These are phyloP conservation scores for Boechera retrofracta DNA, from an alignment of 345 rosid species.

Conservation along the genomic window DNA sequence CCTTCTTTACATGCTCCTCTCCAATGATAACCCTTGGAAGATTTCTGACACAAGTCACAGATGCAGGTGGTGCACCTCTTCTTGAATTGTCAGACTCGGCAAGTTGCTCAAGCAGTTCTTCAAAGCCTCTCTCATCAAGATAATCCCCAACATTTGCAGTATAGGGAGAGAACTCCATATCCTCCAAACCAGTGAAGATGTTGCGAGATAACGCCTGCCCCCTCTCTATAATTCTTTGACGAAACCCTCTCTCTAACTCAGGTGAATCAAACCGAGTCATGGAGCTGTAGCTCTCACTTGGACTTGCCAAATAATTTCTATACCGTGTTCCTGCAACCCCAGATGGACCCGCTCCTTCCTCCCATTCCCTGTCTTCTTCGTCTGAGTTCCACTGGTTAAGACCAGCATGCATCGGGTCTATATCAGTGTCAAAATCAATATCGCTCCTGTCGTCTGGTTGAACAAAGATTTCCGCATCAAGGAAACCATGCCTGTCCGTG, in stretches of 20 bases:
- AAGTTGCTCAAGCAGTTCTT: slow-evolving; percentile 75
- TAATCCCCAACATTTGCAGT: slow-evolving; percentile 59
- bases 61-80: slow-evolving; percentile 94
- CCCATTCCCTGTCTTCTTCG: slow-evolving; percentile 62
- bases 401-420: slow-evolving; percentile 95
- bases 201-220: slow-evolving; percentile 47
- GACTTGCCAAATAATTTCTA: slow-evolving; percentile 51
- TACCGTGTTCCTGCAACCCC: slow-evolving; percentile 39
- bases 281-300: slow-evolving; percentile 54
- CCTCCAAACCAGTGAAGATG: slow-evolving; percentile 52
- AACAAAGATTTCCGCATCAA: slow-evolving; percentile 58
- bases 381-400: slow-evolving; percentile 74
- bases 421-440: slow-evolving; percentile 75
- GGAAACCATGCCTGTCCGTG: slow-evolving; percentile 60
- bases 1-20: slow-evolving; percentile 58
- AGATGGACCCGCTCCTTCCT: slow-evolving; percentile 49
- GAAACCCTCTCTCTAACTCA: slow-evolving; percentile 49
- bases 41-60: slow-evolving; percentile 61
- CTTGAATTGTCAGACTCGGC: slow-evolving; percentile 72
- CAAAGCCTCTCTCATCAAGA: slow-evolving; percentile 70
- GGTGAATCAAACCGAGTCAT: slow-evolving; percentile 49
- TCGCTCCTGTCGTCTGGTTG: slow-evolving; percentile 58
- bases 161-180: slow-evolving; percentile 50
- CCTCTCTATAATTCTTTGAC: slow-evolving; percentile 52
- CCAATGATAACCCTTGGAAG: slow-evolving; percentile 60